Base-by-base conservation (phyloP, 2,329 filamentous ascomycete species). In the Dothidotthia symphoricarpi region DNA sequence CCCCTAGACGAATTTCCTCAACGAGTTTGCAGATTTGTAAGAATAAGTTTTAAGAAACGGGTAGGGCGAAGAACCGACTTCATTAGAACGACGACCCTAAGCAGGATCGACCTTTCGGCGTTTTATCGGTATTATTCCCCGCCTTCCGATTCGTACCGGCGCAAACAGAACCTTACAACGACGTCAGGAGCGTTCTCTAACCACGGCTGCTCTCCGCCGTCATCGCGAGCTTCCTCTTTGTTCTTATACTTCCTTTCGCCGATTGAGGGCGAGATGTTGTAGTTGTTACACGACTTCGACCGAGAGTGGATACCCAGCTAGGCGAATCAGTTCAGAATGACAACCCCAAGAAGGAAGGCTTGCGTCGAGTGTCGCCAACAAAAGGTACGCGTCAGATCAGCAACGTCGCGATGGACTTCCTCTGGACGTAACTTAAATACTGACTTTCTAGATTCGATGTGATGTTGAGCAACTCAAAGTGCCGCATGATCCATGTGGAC, bases 331-430 rank as follows among this genome's bases (percentile, higher is more conserved):
- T 43, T 44, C 39, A 52, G 47, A 43, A 62, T 63, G 59, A 53
- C 61, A 27, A 62, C 59, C 35, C 61, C 61, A 26, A 49, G 63
- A 48, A 51, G 63, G 26, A 66, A 66, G 36, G 63, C 63, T 19
- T 66, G 63, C 46, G 61, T 66, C 19, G 63, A 66, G 41, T 66
- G 63, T 41, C 53, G 63, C 31, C 63, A 66, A 44, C 63, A 66
- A 51, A 66, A 66, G 55, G 63, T 64, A 61, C 30, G 8, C 27
- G 19, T 22, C 9, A 22, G 19, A 22, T 22, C 19, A 5, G 5
- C 19, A 22, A 22, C 9, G 19, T 22, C 19, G 19, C 19, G 9
- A 22, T 6, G 5, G 5, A 22, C 9, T 9, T 6, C 9, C 19
- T 22, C 19, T 22, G 19, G 9, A 22, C 19, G 9, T 9, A 22